Conservation (phyloP, 208 protist genomes). For the Wallacemonas sp. region DNA sequence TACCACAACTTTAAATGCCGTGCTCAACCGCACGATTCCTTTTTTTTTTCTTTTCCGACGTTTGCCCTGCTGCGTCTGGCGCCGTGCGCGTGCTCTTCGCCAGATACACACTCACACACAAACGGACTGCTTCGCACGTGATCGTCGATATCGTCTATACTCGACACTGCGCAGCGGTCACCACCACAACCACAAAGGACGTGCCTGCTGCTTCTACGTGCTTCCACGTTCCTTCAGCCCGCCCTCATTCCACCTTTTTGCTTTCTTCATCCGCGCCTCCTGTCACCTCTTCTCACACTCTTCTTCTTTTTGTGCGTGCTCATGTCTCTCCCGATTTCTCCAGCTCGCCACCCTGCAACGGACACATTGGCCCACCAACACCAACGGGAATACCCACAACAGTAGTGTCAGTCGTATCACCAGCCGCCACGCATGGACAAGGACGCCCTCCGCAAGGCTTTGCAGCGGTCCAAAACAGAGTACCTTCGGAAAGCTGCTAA, state of each 20-base stretch:
- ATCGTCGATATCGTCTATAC: neutral
- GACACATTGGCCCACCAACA: too few species aligned
- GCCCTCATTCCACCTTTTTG: too few species aligned
- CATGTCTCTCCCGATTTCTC: neutral
- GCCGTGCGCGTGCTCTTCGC: too few species aligned
- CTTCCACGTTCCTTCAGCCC: too few species aligned
- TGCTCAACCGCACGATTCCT: neutral
- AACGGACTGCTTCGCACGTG: neutral
- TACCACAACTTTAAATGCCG: neutral
- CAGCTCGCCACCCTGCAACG: too few species aligned
- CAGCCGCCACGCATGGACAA: slow-evolving; percentile 53
- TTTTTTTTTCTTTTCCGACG: neutral
- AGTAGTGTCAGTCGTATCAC: too few species aligned
- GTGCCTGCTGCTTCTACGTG: too few species aligned
- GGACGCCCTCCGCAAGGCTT: slow-evolving; percentile 48
- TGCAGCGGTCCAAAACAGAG: slow-evolving; percentile 67
- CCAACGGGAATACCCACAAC: too few species aligned
- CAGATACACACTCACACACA: slow-evolving; percentile 4
- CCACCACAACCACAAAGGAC: too few species aligned
- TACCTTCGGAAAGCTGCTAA: slow-evolving; percentile 63
- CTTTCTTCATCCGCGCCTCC: neutral
- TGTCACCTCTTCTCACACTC: neutral
- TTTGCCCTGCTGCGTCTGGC: too few species aligned
- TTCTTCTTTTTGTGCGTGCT: slow-evolving; percentile 5
- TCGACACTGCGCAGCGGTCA: too few species aligned